phyloP scores from a whole-genome alignment of 2,329 filamentous ascomycete species.

The Fusarium circinatum region DNA sequence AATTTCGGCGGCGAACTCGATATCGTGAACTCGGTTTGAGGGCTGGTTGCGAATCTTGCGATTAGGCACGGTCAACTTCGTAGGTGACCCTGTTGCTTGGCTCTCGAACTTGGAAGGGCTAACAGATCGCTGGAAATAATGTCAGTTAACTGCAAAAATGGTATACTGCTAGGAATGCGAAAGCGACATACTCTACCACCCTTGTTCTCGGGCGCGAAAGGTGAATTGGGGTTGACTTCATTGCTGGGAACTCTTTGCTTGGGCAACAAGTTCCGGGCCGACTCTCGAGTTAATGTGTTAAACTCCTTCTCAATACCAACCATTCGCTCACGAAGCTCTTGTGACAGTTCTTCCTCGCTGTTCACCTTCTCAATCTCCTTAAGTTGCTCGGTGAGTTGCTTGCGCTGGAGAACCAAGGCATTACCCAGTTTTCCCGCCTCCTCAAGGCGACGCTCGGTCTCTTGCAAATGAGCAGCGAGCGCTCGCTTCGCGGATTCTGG shows the following conservation, averaged over 20 bases:
- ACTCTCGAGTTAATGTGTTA: conserved; percentile 91
- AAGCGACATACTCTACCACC: conserved; percentile 61
- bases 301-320: conserved; percentile 93
- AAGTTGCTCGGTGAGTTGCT: conserved; percentile 82
- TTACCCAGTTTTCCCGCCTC: conserved; percentile 91
- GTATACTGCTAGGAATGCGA: background rate
- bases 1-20: conserved; percentile 98
- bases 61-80: conserved; percentile 87
- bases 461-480: conserved; percentile 88
- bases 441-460: conserved; percentile 90
- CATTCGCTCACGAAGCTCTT: conserved; percentile 84
- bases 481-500: conserved; percentile 89
- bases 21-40: conserved; percentile 88
- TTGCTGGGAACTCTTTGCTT: conserved; percentile 83
- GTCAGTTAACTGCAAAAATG: conserved; percentile 6
- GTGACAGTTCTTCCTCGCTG: conserved; percentile 79
- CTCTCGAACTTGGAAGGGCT: conserved; percentile 84
- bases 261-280: conserved; percentile 85
- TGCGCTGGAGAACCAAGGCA: conserved; percentile 86
- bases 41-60: conserved; percentile 92
- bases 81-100: conserved; percentile 85
- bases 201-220: conserved; percentile 63
- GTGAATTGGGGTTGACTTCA: conserved; percentile 65
- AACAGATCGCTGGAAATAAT: conserved; percentile 67
- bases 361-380: conserved; percentile 85